phyloP scores from a whole-genome alignment of 2,329 filamentous ascomycete genomes.

The Aschersonia sp. region DNA sequence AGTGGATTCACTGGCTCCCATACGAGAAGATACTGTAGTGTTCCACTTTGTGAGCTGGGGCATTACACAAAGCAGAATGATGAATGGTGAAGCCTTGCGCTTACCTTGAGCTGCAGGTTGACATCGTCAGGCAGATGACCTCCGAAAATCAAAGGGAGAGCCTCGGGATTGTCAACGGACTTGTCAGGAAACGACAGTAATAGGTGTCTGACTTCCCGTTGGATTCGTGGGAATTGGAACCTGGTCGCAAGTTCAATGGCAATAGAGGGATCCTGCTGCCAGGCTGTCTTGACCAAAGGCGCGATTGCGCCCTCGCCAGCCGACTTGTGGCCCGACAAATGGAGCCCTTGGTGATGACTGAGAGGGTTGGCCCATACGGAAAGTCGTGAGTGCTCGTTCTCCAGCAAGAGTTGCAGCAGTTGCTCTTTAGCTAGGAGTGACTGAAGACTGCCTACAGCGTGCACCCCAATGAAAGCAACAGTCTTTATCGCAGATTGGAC shows the following conservation, averaged over 20 bases:
- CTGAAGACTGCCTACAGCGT: conserved; percentile 39
- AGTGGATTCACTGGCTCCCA: conserved; percentile 90
- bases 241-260: conserved; percentile 74
- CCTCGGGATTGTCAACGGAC: conserved; percentile 67
- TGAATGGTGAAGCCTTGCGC: background rate
- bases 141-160: conserved; percentile 69
- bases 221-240: conserved; percentile 61
- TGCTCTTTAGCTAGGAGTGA: conserved; percentile 67
- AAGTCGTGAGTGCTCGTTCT: conserved; percentile 72
- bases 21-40: conserved; percentile 63
- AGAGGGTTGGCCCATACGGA: conserved; percentile 83
- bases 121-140: conserved; percentile 65
- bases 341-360: conserved; percentile 31
- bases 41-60: background rate
- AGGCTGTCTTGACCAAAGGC: conserved; percentile 65
- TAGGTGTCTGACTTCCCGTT: conserved; percentile 63
- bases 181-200: conserved; percentile 74
- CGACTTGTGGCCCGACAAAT: conserved; percentile 24
- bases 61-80: too few species aligned
- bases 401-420: conserved; percentile 64
- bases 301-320: conserved; percentile 32
- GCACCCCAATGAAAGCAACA: conserved; percentile 44
- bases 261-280: conserved; percentile 70
- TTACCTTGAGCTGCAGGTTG: conserved; percentile 63
- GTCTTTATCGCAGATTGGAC: conserved; percentile 52